A percentile compares a stretch with the other conserved stretches of the same genome.
phyloP scores from a whole-genome alignment of 352 stramenopile genomes.

The Phytophthora megakarya region DNA sequence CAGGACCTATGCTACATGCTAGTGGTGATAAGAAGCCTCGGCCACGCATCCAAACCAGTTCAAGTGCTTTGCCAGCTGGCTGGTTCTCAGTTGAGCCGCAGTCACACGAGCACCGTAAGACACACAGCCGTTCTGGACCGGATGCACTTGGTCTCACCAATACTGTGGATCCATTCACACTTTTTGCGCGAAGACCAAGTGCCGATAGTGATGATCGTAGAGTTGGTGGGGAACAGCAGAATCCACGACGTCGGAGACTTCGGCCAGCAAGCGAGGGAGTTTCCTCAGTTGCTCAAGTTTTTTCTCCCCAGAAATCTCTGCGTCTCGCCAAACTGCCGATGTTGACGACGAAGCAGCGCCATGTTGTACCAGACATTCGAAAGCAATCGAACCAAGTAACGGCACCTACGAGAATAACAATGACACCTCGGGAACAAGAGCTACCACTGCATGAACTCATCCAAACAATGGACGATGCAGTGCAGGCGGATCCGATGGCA shows the following conservation, averaged over 20 bases:
- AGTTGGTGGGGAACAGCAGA: slow-evolving; percentile 15
- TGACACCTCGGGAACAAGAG: background rate
- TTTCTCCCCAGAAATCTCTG: slow-evolving; percentile 51
- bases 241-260: slow-evolving; percentile 11
- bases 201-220: background rate
- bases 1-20: slow-evolving; percentile 19
- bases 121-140: slow-evolving; percentile 7
- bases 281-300: slow-evolving; percentile 30
- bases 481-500: slow-evolving; percentile 51
- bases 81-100: slow-evolving; percentile 44
- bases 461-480: slow-evolving; percentile 52
- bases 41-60: background rate
- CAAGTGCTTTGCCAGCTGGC: slow-evolving; percentile 27
- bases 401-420: background rate
- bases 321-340: slow-evolving; percentile 37
- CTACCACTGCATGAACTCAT: slow-evolving; percentile 63
- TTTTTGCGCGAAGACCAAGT: slow-evolving; percentile 33
- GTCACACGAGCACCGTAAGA: slow-evolving; percentile 17
- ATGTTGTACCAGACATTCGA: background rate
- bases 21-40: slow-evolving; percentile 15
- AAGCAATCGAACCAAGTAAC: slow-evolving; percentile 15
- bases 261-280: background rate
- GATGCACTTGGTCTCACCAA: slow-evolving; percentile 44
- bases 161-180: slow-evolving; percentile 36
- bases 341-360: slow-evolving; percentile 4